Evolutionary conservation across 768 basidiomycete species (phyloP), one percentile per base, ranked within the genome.

Genomic region (Trametes gibbosa): DNA sequence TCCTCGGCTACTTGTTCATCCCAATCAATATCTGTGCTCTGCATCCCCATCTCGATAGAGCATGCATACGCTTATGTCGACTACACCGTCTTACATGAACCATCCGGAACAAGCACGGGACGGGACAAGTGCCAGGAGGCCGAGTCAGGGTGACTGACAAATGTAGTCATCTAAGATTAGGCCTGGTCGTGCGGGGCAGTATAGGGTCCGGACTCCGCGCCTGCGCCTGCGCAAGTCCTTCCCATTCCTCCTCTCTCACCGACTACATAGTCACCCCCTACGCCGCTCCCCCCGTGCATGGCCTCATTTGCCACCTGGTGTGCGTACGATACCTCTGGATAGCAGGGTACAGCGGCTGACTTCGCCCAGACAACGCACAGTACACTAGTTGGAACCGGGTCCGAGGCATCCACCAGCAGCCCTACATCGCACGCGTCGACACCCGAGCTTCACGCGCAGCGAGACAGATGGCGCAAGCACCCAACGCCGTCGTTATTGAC

Each of bases 341-440:
- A 42, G 43, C 17, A 47, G 54, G 1, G 41, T 19, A 12, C 47
- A 45, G 51, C 41, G 56, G 58, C 55, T 63, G 57, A 64, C 61
- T 9, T 10, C 35, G 35, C 35, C 14, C 56, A 77, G 79, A 86
- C 72, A 72, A 77, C 29, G 73, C 71, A 50, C 83, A 83, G 58
- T 84, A 84, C 63, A 73, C 79, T 4, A 72, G 79, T 13, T 85
- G 83, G 85, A 82, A 84, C 57, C 79, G 83, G 52, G 83, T 81
- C 16, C 77, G 82, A 50, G 66, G 78, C n/a, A 66, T 84, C 21
- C 79, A 79, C 35, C 75, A 77, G 45, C 58, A 82, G n/a, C 81
- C 79, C 16, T 84, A 73, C 64, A 66, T 84, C 39, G 83, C 84
- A 14, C 74, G 78, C 61, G 75, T 78, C 5, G 79, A 82, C 50